A percentile compares a stretch with the other conserved stretches of the same genome.
Evolutionary conservation across 179 eudicot genomes (phyloP).

Genomic region (Gypsophila paniculata): DNA sequence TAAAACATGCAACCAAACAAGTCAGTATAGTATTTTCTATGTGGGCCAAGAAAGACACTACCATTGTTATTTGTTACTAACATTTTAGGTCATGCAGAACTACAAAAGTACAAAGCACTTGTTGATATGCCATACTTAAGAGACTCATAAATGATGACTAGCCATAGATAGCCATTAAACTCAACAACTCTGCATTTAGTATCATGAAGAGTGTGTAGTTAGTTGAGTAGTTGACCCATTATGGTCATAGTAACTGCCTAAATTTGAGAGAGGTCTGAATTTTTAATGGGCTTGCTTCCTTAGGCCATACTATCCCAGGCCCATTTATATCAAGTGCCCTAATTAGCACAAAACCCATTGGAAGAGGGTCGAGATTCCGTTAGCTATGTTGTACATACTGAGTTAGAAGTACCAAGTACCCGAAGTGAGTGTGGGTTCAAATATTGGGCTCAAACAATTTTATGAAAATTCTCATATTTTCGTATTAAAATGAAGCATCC

Average conservation of each 20-base stretch:
- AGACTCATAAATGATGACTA: background rate
- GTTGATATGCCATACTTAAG: conserved; percentile 8
- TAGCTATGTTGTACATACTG: background rate
- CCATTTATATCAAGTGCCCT: background rate
- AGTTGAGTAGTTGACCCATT: conserved; percentile 15
- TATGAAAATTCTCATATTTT: background rate
- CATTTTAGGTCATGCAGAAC: background rate
- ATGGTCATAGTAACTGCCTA: background rate
- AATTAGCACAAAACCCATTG: background rate
- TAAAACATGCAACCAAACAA: background rate
- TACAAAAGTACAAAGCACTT: background rate
- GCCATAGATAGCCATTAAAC: background rate
- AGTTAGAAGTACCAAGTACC: background rate
- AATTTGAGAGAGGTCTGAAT: background rate
- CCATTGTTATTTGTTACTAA: conserved; percentile 2
- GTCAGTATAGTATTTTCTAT: background rate
- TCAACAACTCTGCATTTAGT: conserved; percentile 16
- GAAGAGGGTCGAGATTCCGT: background rate
- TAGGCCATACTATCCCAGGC: background rate
- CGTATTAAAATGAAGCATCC: background rate
- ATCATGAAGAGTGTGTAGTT: conserved; percentile 1
- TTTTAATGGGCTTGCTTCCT: background rate
- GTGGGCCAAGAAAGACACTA: background rate
- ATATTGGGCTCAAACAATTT: background rate
- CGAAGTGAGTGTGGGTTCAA: background rate